Conservation (phyloP, 1,284 basidiomycete genomes). For the Gomphus bonarii region DNA sequence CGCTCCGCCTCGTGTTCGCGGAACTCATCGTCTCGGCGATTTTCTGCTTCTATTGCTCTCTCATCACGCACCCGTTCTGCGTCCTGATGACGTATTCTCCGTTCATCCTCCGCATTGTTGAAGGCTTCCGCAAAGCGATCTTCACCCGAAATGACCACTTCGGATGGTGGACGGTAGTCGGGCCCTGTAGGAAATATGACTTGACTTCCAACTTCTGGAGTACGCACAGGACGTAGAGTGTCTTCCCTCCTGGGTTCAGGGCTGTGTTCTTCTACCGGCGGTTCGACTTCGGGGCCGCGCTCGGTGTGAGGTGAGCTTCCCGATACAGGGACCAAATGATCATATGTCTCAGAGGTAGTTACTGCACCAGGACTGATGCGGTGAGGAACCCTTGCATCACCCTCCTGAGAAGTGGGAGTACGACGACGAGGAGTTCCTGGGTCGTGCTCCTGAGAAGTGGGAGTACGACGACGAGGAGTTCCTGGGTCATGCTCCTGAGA, state of each 20-base stretch:
- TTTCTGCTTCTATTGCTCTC: constrained; percentile 45
- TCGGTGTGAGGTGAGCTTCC: neutral
- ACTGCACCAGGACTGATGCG: neutral
- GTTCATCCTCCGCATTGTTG: constrained; percentile 10
- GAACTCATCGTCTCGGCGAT: constrained; percentile 50
- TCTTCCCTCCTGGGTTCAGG: constrained; percentile 1
- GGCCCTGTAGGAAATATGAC: neutral
- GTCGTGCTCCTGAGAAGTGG: neutral
- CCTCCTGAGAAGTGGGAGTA: neutral
- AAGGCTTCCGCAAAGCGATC: constrained; percentile 3
- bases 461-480: neutral
- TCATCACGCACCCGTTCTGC: constrained; percentile 40
- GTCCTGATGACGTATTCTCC: constrained; percentile 29
- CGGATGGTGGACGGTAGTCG: neutral
- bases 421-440: neutral
- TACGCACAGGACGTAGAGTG: neutral
- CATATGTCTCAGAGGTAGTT: neutral
- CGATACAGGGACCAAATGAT: neutral
- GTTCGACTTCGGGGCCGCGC: too few species aligned
- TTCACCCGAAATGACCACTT: neutral
- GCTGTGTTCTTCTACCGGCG: neutral
- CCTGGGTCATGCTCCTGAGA: neutral
- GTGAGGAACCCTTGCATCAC: neutral
- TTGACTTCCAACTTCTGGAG: constrained; percentile 3
- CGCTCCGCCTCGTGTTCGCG: constrained; percentile 53